Evolutionary conservation across 768 basidiomycete genomes (phyloP).

Genomic region (Macrolepiota albuminosa): DNA sequence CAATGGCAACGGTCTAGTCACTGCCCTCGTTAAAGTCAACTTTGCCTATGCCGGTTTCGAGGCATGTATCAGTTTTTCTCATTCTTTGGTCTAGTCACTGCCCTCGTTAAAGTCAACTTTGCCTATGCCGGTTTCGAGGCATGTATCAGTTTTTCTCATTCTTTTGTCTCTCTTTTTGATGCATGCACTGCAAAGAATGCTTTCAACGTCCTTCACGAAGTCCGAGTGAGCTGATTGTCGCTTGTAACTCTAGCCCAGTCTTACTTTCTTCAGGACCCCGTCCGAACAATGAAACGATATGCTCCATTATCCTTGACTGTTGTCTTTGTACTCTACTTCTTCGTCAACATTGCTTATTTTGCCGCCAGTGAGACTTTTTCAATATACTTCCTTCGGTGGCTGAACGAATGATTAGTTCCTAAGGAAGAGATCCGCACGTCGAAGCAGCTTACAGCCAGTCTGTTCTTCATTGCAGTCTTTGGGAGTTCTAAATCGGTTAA

Average conservation of each 20-base stretch:
- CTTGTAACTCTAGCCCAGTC: not conserved
- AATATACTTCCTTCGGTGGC: not conserved
- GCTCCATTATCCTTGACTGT: conserved; percentile 40
- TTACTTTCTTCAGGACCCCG: conserved; percentile 26
- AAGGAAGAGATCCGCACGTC: conserved; percentile 37
- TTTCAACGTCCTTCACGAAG: conserved; percentile 43
- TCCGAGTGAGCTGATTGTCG: conserved; percentile 18
- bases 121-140: conserved; percentile 35
- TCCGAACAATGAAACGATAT: conserved; percentile 41
- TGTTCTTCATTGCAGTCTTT: conserved; percentile 49
- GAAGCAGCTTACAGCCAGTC: conserved; percentile 40
- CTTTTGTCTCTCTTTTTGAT: conserved; percentile 22
- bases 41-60: conserved; percentile 34
- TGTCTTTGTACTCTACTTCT: conserved; percentile 43
- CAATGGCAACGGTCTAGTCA: conserved; percentile 39
- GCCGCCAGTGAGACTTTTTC: conserved; percentile 24
- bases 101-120: conserved; percentile 33
- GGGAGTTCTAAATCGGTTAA: conserved; percentile 30
- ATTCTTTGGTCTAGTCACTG: conserved; percentile 28
- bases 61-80: conserved; percentile 14
- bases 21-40: conserved; percentile 32
- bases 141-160: conserved; percentile 2
- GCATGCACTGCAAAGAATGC: conserved; percentile 25
- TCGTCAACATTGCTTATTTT: conserved; percentile 41
- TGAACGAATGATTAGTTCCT: conserved; percentile 28